A percentile compares a stretch with the other conserved stretches of the same genome.
These are phyloP conservation scores for Leptodermis oblonga DNA, from an alignment of 257 asterid species.

Conservation along the genomic window DNA sequence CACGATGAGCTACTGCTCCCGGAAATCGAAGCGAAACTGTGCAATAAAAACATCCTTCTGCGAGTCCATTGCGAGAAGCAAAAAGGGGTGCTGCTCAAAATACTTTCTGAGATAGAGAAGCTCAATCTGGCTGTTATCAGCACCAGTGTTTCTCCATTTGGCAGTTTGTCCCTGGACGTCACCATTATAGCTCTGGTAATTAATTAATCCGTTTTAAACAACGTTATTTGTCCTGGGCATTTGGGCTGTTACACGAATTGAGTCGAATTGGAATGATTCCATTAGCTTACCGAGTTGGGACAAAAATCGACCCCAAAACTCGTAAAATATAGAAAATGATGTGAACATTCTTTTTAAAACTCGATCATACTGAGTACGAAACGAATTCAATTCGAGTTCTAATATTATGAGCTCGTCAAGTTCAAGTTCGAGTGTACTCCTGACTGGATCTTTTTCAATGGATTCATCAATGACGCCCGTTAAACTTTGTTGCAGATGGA, in stretches of 20 bases:
- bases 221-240: no score
- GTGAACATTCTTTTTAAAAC: no score
- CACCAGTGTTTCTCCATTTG: constrained; percentile 19
- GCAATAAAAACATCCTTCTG: constrained; percentile 15
- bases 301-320: no score
- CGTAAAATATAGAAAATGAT: no score
- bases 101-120: constrained; percentile 12
- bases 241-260: no score
- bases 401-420: no score
- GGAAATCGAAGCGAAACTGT: constrained; percentile 19
- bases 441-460: background rate
- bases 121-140: constrained; percentile 17
- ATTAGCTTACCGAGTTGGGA: no score
- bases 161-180: constrained; percentile 34
- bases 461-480: background rate
- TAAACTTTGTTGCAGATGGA: constrained; percentile 24
- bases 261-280: no score
- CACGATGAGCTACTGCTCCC: constrained; percentile 19
- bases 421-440: no score
- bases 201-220: no score
- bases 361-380: no score
- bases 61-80: constrained; percentile 21
- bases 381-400: no score
- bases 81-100: constrained; percentile 13
- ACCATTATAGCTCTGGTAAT: constrained; percentile 14